These are phyloP conservation scores for Haematococcus sp. DNA, from an alignment of 139 green algal species.

Conservation along the genomic window DNA sequence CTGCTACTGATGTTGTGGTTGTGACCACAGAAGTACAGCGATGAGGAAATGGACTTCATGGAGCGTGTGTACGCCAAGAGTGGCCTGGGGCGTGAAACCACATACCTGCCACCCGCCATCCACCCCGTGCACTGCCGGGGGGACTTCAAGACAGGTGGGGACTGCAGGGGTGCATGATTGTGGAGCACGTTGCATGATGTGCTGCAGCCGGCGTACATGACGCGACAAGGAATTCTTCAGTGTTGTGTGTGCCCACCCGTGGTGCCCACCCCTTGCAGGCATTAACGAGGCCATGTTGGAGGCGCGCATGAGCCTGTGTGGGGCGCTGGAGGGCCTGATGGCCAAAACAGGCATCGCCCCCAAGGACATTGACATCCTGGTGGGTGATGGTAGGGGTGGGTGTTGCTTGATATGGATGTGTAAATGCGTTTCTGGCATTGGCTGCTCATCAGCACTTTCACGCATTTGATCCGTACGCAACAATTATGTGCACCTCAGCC, in stretches of 20 bases:
- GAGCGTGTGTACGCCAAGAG: constrained; percentile 1
- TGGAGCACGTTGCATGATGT: too few species aligned
- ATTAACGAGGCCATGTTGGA: neutral
- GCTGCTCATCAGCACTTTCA: too few species aligned
- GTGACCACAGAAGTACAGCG: constrained; percentile 8
- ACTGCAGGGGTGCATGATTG: too few species aligned
- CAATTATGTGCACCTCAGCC: too few species aligned
- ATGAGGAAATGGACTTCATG: constrained; percentile 18
- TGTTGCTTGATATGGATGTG: too few species aligned
- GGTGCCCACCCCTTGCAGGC: neutral
- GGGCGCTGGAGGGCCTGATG: constrained; percentile 17
- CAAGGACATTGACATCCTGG: constrained; percentile 34
- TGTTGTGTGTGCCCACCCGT: too few species aligned
- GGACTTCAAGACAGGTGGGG: neutral
- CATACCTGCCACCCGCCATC: constrained; percentile 12
- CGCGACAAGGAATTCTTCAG: too few species aligned
- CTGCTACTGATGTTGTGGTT: too few species aligned
- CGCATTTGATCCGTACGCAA: too few species aligned
- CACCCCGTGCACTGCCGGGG: neutral
- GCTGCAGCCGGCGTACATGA: too few species aligned
- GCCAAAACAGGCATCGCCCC: constrained; percentile 31
- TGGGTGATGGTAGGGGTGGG: too few species aligned
- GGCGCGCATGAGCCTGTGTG: neutral
- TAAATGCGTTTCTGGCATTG: too few species aligned
- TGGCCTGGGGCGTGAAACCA: constrained; percentile 3